Evolutionary conservation across 2,329 filamentous ascomycete species (phyloP), one percentile per base, ranked within the genome.

Genomic region (Plectosphaerella plurivora): DNA sequence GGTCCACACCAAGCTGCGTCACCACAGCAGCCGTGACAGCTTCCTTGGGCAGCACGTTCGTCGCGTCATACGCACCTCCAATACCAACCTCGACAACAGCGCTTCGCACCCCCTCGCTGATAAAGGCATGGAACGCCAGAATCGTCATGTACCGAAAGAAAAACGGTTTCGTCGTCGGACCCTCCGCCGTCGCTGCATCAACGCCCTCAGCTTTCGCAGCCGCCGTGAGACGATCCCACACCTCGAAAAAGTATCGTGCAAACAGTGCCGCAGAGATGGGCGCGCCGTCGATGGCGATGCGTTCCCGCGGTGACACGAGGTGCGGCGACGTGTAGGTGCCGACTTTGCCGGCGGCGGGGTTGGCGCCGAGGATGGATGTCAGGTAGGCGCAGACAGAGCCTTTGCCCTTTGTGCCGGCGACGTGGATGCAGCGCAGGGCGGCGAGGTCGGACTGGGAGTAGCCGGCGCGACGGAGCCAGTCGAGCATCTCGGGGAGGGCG

Each of bases 391-490:
- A 90, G 1, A 91, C 91, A 3, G 89, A 94, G 41, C 92, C 92
- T 68, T 97, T 97, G 55, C 93, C 93, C 68, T 97, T 97, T 5
- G 92, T 97, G 12, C 93, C 93, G 1, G 93, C 89, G 45, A 97
- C 84, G 66, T 97, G 93, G 55, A 97, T 83, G 59, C 77, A 78
- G 15, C 69, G 70, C 49, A 80, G 68, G 4, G 62, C 58, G 12
- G 68, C 61, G 24, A 82, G 72, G 57, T 75, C 72, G 1, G 61
- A 51, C 2, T 68, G 67, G 70, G 86, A 72, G 70, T 96, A 89
- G 47, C 90, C 90, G 51, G 89, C 84, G 55, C 87, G 87, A 45
- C 72, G 74, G 58, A 89, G 83, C 88, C 89, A 96, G 60, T 84
- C 81, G 25, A 86, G 73, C 81, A 94, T 93, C 67, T 96, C 90